Evolutionary conservation across 78 protist species (phyloP).

Genomic region (Creolimax fragrantissima): DNA sequence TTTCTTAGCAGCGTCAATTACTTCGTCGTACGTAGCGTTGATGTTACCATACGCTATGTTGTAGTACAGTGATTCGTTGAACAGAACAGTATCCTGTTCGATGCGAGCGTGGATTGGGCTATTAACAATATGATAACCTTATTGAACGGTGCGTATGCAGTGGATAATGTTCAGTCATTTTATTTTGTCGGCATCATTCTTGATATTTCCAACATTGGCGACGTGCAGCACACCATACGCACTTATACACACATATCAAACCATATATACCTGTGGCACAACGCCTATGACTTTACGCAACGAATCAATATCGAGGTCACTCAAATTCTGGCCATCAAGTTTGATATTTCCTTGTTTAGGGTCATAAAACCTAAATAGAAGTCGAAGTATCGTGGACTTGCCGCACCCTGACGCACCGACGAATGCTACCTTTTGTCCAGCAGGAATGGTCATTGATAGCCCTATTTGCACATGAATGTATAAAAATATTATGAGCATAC

Average conservation of each 20-base stretch:
- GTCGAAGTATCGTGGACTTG: slow-evolving; percentile 68
- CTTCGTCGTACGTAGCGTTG: slow-evolving; percentile 26
- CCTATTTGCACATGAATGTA: slow-evolving; percentile 35
- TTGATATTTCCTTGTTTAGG: slow-evolving; percentile 56
- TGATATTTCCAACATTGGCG: not conserved
- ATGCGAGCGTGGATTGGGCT: no score
- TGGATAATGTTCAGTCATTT: not conserved
- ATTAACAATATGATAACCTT: no score
- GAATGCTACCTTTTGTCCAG: slow-evolving; percentile 72
- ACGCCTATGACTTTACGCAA: slow-evolving; percentile 61
- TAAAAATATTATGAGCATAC: no score
- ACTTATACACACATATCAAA: not conserved
- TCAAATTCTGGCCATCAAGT: slow-evolving; percentile 71
- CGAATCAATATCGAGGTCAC: slow-evolving; percentile 25
- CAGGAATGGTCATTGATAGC: slow-evolving; percentile 50
- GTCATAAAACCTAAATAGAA: slow-evolving; percentile 74
- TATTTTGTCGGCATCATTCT: not conserved
- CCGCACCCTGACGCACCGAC: slow-evolving; percentile 88
- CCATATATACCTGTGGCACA: slow-evolving; percentile 47
- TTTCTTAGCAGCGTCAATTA: slow-evolving; percentile 35
- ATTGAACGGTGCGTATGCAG: not conserved
- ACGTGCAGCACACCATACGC: not conserved
- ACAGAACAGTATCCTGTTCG: slow-evolving; percentile 75
- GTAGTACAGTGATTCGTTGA: slow-evolving; percentile 64
- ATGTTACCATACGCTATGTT: slow-evolving; percentile 53